Base-by-base conservation (phyloP, 768 basidiomycete genomes). In the Leccinum disarticulatum region DNA sequence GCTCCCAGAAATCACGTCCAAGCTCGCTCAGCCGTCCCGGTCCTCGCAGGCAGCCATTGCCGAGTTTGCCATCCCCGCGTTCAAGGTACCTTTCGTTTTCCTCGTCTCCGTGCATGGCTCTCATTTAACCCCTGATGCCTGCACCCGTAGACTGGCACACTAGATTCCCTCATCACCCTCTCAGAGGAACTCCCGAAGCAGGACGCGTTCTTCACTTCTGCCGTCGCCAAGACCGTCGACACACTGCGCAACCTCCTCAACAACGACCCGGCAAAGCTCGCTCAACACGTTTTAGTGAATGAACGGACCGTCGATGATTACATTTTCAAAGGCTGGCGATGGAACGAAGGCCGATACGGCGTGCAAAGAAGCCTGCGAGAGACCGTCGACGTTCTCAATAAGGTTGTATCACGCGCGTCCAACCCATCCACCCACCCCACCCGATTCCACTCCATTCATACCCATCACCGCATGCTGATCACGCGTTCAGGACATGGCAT, bases 101-200 rank as follows among this genome's bases (percentile, higher is more conserved):
- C 38, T 58, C 49, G 31, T 52, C 25, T 19, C 15, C 49, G 6
- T 9, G 22, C 54, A 33, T 19, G 41, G 31, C 48, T 54, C 55
- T 62, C 63, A 67, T 51, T 13, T 48, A 60, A 43, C 25, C 25
- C 48, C 61, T n/a, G 31, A 22, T 22, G 7, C 22, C 46, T 22
- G 25, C 51, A 56, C 31, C 57, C 65, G 66, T 71, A 94, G 97
- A 93, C 95, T 61, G 97, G 95, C 55, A 99, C 96, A 2, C 85
- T 99, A 51, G 94, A 96, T 64, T 81, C 85, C 19, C 85, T 99
- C 56, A 85, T 99, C 60, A 81, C 85, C 2, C 82, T 98, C 54
- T 96, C 95, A 15, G 97, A 98, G 69, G 87, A 91, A 52, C 82
- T 98, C 43, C 93, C 95, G 7, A 99, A 98, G 77, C 86, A 91